A percentile compares a stretch with the other conserved stretches of the same genome.
Evolutionary conservation across 257 asterid species (phyloP).

Genomic region (Penstemon newberryi): DNA sequence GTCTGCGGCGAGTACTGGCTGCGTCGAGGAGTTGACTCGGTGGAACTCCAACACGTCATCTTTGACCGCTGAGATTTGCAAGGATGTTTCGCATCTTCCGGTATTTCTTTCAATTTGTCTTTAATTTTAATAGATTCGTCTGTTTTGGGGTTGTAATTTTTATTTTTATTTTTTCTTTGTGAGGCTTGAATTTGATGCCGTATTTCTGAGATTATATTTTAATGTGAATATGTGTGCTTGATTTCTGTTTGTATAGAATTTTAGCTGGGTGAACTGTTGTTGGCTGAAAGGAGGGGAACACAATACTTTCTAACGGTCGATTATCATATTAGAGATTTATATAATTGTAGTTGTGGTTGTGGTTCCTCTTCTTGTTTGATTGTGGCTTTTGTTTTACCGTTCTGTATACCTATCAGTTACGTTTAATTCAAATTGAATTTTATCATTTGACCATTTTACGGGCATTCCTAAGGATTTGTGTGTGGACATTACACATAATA

Average conservation of each 20-base stretch:
- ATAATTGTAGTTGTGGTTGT: not conserved
- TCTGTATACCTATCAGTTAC: not conserved
- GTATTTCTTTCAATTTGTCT: conserved; percentile 30
- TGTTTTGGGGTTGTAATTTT: not conserved
- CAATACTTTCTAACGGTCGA: not conserved
- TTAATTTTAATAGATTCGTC: not conserved
- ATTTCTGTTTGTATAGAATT: conserved; percentile 1
- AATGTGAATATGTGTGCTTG: not conserved
- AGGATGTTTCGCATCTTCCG: conserved; percentile 26
- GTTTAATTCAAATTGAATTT: not conserved
- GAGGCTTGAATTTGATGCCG: conserved; percentile 17
- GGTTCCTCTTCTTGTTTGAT: not conserved
- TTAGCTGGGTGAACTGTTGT: conserved; percentile 19
- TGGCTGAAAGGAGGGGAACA: not conserved
- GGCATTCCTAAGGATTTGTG: not conserved
- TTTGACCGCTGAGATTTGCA: conserved; percentile 38
- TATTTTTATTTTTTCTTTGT: not conserved
- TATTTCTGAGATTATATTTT: not conserved
- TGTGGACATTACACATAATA: not conserved
- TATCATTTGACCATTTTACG: not conserved
- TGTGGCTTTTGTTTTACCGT: not conserved
- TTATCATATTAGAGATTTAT: not conserved
- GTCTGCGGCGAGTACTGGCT: conserved; percentile 20
- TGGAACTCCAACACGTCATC: conserved; percentile 46
- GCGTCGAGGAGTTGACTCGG: conserved; percentile 42